Conservation (phyloP, 441 rosid genomes). For the Gossypium aridum region DNA sequence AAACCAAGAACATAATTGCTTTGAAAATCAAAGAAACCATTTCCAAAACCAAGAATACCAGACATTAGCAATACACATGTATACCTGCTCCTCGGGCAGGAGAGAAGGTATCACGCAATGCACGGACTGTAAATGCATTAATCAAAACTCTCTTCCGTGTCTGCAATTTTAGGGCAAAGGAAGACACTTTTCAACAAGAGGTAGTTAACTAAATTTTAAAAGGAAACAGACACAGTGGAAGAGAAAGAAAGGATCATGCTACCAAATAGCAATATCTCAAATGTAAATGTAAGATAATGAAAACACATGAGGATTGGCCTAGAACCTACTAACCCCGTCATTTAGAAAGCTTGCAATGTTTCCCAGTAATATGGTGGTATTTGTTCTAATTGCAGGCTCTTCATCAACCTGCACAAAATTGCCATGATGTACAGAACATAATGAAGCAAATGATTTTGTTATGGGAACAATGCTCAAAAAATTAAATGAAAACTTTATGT, state of each 20-base stretch:
- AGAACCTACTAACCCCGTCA: slow-evolving; percentile 75
- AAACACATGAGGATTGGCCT: slow-evolving; percentile 15
- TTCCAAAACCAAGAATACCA: not conserved
- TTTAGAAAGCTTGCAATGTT: slow-evolving; percentile 85
- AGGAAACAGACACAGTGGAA: not conserved
- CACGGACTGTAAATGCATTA: slow-evolving; percentile 99
- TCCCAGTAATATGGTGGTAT: slow-evolving; percentile 96
- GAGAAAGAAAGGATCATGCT: slow-evolving; percentile 8
- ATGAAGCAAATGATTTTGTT: not conserved
- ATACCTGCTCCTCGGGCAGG: slow-evolving; percentile 99
- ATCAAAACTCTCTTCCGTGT: slow-evolving; percentile 94
- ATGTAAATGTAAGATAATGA: slow-evolving; percentile 9
- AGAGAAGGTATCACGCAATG: slow-evolving; percentile 89
- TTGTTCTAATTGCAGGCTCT: slow-evolving; percentile 97
- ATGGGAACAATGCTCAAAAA: not conserved
- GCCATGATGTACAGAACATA: not conserved
- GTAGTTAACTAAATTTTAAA: not conserved
- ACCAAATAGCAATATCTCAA: slow-evolving; percentile 1
- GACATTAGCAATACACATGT: not conserved
- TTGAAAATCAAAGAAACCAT: not conserved
- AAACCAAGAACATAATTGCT: not conserved
- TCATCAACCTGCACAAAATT: slow-evolving; percentile 71
- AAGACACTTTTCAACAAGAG: slow-evolving; percentile 16
- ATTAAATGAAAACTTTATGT: not conserved
- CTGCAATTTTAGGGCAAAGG: slow-evolving; percentile 35